Base-by-base conservation (phyloP, 805 yeast species). In the Kazachstania viticola region DNA sequence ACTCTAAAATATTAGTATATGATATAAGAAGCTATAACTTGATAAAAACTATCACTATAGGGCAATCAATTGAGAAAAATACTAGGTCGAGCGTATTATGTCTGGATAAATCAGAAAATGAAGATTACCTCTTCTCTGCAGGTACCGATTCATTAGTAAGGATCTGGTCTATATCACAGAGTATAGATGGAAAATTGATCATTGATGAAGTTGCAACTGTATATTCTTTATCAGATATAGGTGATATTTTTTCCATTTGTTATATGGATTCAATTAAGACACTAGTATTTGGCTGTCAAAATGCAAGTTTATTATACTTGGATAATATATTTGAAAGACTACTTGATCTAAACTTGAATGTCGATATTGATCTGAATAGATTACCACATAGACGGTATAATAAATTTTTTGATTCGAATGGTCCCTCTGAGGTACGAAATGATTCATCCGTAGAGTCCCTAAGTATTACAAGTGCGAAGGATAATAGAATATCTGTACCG, bases 131-230 rank as follows among this genome's bases (percentile, higher is more conserved):
- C 24, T 79, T 91, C 46, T 73, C 91, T 23, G 95, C 91, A 3
- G 88, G 94, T 2, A 75, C 91, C 7, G 97, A 88, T 51, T 85
- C 96, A 2, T 61, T 88, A 29, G 78, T 88, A 21, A 81, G 84
- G 49, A 74, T 84, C 1, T 91, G 95, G 93, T 74, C 78, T 35
- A 62, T 83, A 7, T 14, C 55, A 66, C 2, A 53, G 38, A 14
- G 32, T 39, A 11, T 28, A 30, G 5, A 27, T 32, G 11, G 37
- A 39, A 15, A 30, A 30, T 11, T 48, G 5, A n/a, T 38, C 9
- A 46, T 67, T 36, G 45, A 50, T 24, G 71, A 66, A 40, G 54
- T 79, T 0, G 79, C 80, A 45, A 79, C 94, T 0, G 72, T 87
- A 6, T 88, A 88, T 53, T 79, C 94, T 1, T 55, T 79, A 9